These are phyloP conservation scores for Colletotrichum gloeosporioides DNA, from an alignment of 2,329 filamentous ascomycete species.

Conservation along the genomic window DNA sequence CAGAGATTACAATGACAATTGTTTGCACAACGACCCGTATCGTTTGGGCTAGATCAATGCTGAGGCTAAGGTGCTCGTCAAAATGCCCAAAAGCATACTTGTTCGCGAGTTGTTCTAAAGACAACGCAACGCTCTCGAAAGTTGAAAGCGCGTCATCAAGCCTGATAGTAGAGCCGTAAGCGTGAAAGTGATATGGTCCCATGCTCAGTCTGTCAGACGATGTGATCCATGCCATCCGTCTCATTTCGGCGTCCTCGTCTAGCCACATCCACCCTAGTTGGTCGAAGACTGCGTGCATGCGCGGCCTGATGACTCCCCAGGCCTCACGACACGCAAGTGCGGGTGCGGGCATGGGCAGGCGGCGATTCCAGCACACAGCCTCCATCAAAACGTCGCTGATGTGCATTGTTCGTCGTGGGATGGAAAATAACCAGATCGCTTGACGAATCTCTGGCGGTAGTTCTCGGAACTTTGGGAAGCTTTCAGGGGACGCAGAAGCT, in stretches of 20 bases:
- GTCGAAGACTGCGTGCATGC: background rate
- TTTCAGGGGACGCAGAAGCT: background rate
- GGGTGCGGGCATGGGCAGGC: background rate
- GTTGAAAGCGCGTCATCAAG: background rate
- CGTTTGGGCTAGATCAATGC: rapidly evolving
- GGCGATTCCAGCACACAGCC: background rate
- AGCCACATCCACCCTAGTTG: background rate
- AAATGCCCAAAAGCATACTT: background rate
- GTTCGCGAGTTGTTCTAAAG: background rate
- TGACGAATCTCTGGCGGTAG: background rate
- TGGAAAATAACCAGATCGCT: background rate
- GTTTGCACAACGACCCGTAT: rapidly evolving
- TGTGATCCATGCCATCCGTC: background rate
- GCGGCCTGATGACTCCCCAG: background rate
- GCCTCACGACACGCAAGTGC: background rate
- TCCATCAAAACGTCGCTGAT: background rate
- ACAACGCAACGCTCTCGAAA: background rate
- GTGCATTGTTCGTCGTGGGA: background rate
- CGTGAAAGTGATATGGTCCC: background rate
- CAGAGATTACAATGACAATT: background rate
- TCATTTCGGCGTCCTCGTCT: background rate
- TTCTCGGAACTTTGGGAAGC: background rate
- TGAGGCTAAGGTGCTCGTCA: background rate
- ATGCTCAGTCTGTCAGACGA: background rate
- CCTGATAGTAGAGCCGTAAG: background rate